These are phyloP conservation scores for Ganoderma sinense DNA, from an alignment of 1,284 basidiomycete species.

Conservation along the genomic window DNA sequence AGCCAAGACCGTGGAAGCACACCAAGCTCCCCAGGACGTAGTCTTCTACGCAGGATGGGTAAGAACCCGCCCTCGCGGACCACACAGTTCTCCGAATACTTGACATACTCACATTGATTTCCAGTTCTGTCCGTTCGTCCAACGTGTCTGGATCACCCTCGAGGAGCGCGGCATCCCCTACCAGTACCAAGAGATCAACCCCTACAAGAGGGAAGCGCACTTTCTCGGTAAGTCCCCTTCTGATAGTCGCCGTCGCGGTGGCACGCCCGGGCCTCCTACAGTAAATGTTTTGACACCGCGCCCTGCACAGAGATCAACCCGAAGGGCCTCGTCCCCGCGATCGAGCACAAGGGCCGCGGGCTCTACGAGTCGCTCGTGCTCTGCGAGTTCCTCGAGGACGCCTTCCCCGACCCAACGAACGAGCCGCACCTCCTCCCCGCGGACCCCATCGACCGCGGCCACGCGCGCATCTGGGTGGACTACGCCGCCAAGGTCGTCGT, in stretches of 20 bases:
- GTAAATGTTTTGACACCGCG: not conserved
- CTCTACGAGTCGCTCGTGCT: constrained; percentile 68
- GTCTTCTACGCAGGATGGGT: constrained; percentile 72
- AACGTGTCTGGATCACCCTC: constrained; percentile 71
- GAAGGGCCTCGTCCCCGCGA: constrained; percentile 72
- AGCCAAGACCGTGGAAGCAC: constrained; percentile 56
- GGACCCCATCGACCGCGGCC: constrained; percentile 58
- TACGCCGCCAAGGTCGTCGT: constrained; percentile 56
- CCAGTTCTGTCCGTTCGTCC: constrained; percentile 76
- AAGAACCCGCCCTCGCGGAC: not conserved
- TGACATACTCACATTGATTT: not conserved
- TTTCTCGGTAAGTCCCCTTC: constrained; percentile 53
- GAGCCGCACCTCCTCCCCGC: constrained; percentile 53
- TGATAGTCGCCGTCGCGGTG: not conserved
- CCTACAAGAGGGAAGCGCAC: constrained; percentile 72
- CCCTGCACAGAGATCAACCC: constrained; percentile 60
- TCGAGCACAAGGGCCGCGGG: constrained; percentile 62
- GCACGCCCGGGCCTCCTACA: too few species aligned
- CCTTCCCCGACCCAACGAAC: constrained; percentile 49
- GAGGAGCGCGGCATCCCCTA: constrained; percentile 72
- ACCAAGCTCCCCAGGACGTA: constrained; percentile 58
- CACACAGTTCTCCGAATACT: too few species aligned
- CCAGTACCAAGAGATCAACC: constrained; percentile 73
- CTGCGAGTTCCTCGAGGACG: constrained; percentile 69
- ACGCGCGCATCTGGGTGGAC: constrained; percentile 46